Evolutionary conservation across 2,329 filamentous ascomycete species (phyloP).

Genomic region (Ceratocystis papillata): DNA sequence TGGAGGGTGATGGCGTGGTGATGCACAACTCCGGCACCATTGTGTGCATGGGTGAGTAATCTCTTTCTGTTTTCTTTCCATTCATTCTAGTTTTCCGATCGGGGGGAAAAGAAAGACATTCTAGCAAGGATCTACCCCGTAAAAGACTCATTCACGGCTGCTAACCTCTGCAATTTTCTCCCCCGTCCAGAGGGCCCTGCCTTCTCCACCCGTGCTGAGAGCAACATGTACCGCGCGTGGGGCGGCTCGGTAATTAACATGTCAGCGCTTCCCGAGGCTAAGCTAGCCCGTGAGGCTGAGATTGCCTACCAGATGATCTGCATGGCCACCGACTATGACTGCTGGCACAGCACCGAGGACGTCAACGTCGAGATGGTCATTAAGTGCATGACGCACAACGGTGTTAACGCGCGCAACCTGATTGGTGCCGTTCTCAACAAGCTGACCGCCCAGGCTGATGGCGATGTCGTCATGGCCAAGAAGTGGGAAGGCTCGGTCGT

Average conservation of each 20-base stretch:
- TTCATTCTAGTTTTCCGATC: slow-evolving; percentile 9
- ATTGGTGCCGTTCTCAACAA: slow-evolving; percentile 81
- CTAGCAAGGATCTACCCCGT: background rate
- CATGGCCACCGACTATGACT: slow-evolving; percentile 99
- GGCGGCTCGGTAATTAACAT: slow-evolving; percentile 97
- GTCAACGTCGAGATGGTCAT: slow-evolving; percentile 97
- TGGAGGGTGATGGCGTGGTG: slow-evolving; percentile 74
- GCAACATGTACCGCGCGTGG: slow-evolving; percentile 87
- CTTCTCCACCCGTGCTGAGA: slow-evolving; percentile 93
- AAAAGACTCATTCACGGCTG: background rate
- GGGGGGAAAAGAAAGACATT: background rate
- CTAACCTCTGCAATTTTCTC: background rate
- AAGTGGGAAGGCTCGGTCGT: slow-evolving; percentile 67
- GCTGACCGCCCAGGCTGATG: slow-evolving; percentile 65
- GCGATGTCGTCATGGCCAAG: slow-evolving; percentile 64
- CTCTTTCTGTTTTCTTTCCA: background rate
- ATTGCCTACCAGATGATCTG: slow-evolving; percentile 97
- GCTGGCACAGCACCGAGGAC: slow-evolving; percentile 75
- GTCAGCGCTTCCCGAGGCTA: slow-evolving; percentile 88
- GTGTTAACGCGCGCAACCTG: slow-evolving; percentile 73
- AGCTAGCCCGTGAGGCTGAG: slow-evolving; percentile 91
- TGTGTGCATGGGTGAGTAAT: slow-evolving; percentile 75
- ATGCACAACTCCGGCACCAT: slow-evolving; percentile 77
- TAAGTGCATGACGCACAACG: slow-evolving; percentile 89
- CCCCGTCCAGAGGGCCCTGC: slow-evolving; percentile 70